Evolutionary conservation across 2,329 filamentous ascomycete genomes (phyloP).

Genomic region (Aquanectria penicillioides): DNA sequence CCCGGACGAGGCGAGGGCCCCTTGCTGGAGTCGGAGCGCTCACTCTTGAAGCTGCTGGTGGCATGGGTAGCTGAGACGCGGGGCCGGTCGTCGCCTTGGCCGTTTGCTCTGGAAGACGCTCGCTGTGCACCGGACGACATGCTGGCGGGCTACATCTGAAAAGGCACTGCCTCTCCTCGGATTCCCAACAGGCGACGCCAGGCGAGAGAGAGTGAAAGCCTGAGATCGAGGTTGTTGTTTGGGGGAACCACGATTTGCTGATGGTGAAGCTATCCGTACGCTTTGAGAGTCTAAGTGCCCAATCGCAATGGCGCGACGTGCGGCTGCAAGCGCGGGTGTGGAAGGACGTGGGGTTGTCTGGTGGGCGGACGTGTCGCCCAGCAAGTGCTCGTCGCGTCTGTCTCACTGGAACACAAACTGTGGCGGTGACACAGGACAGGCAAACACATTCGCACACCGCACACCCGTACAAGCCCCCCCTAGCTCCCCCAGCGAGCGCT

Average conservation of each 20-base stretch:
- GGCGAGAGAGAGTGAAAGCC: neutral
- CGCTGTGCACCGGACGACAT: constrained; percentile 55
- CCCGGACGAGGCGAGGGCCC: constrained; percentile 48
- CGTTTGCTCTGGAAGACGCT: constrained; percentile 56
- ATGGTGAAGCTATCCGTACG: too few relatives aligned
- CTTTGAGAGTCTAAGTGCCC: constrained; percentile 39
- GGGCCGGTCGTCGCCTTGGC: constrained; percentile 46
- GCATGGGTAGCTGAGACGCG: constrained; percentile 48
- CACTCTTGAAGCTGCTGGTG: constrained; percentile 47
- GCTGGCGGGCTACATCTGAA: constrained; percentile 49
- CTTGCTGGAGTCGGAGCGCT: constrained; percentile 50
- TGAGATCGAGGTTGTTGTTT: constrained; percentile 8
- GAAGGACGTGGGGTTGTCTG: constrained; percentile 40
- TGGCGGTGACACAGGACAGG: constrained; percentile 21
- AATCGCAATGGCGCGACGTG: constrained; percentile 41
- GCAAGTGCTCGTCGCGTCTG: neutral
- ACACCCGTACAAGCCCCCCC: too few relatives aligned
- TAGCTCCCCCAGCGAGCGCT: too few relatives aligned
- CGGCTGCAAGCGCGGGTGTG: constrained; percentile 9
- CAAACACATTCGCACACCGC: too few relatives aligned
- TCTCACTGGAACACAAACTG: neutral
- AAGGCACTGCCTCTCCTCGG: constrained; percentile 11
- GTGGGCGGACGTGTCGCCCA: constrained; percentile 17
- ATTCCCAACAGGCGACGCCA: constrained; percentile 7
- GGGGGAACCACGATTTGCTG: too few relatives aligned